Conservation (phyloP, 139 green algal genomes). For the Parachlorella kessleri region DNA sequence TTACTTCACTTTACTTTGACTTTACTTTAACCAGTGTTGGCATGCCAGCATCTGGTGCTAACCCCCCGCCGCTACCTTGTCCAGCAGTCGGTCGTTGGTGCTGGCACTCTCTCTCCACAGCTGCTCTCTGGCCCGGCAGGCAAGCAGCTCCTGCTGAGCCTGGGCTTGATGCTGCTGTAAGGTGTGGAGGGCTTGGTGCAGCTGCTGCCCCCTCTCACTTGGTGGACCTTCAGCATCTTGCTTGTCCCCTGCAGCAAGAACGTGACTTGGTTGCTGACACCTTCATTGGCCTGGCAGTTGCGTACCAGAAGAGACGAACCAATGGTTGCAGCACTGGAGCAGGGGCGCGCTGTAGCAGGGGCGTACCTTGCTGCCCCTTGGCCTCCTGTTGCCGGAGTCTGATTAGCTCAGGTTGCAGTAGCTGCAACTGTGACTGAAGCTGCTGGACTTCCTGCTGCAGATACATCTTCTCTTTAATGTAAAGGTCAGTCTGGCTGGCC, state of each 20-base stretch:
- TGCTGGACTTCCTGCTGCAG: neutral
- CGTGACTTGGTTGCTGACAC: neutral
- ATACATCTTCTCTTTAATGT: neutral
- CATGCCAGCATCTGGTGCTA: too few species aligned
- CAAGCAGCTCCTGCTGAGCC: slow-evolving; percentile 6
- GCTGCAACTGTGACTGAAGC: neutral
- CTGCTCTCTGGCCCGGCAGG: slow-evolving; percentile 8
- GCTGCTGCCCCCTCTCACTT: neutral
- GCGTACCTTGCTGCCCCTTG: too few species aligned
- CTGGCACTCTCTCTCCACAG: neutral
- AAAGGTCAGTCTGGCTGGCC: neutral
- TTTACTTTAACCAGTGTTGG: too few species aligned
- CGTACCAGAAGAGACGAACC: too few species aligned
- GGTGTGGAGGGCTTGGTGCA: slow-evolving; percentile 13
- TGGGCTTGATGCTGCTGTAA: slow-evolving; percentile 3
- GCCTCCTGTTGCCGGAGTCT: too few species aligned
- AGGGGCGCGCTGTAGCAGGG: too few species aligned
- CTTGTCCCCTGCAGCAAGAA: neutral
- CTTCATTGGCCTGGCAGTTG: too few species aligned
- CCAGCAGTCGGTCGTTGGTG: neutral
- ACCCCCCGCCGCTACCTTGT: too few species aligned
- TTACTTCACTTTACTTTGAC: too few species aligned
- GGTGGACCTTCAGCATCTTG: neutral
- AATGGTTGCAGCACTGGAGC: too few species aligned
- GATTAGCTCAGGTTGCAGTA: neutral